Percentiles rank a stretch among this genome's conserved stretches.
Evolutionary conservation across 2,329 filamentous ascomycete genomes (phyloP).

Genomic region (Fusarium protoensiforme): DNA sequence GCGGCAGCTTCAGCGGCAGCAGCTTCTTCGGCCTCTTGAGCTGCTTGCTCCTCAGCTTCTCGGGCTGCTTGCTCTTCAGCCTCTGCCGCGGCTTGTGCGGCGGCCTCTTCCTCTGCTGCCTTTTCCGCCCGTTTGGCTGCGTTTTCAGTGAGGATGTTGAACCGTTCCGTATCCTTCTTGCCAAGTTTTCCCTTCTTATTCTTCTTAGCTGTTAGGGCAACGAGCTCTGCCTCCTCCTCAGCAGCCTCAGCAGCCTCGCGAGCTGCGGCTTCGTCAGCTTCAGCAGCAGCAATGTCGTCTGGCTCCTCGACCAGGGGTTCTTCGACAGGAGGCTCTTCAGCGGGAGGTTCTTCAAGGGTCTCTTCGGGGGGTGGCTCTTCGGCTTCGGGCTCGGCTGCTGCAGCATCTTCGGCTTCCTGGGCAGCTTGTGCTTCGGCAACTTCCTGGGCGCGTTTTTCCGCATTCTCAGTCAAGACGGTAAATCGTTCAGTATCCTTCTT

Average conservation of each 20-base stretch:
- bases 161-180: conserved; percentile 59
- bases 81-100: conserved; percentile 27
- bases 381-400: conserved; percentile 7
- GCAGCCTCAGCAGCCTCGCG: conserved; percentile 11
- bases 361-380: conserved; percentile 27
- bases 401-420: conserved; percentile 36
- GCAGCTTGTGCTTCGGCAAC: conserved; percentile 34
- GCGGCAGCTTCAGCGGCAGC: conserved; percentile 19
- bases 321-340: conserved; percentile 1
- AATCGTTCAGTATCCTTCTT: conserved; percentile 34
- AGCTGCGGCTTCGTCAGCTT: conserved; percentile 7
- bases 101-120: conserved; percentile 33
- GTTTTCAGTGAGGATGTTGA: conserved; percentile 49
- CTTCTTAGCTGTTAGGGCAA: conserved; percentile 57
- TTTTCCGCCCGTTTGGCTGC: conserved; percentile 43
- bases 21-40: conserved; percentile 13
- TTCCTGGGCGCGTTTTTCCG: conserved; percentile 27
- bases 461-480: conserved; percentile 24
- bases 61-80: conserved; percentile 21
- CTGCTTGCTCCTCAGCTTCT: conserved; percentile 27
- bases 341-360: neutral
- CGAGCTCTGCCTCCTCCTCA: conserved; percentile 51
- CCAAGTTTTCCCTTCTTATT: conserved; percentile 53
- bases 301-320: conserved; percentile 7
- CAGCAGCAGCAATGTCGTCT: conserved; percentile 13